A percentile compares a stretch with the other conserved stretches of the same genome.
Evolutionary conservation across 106 monocot species (phyloP).

Genomic region (Amphibolis antarctica): DNA sequence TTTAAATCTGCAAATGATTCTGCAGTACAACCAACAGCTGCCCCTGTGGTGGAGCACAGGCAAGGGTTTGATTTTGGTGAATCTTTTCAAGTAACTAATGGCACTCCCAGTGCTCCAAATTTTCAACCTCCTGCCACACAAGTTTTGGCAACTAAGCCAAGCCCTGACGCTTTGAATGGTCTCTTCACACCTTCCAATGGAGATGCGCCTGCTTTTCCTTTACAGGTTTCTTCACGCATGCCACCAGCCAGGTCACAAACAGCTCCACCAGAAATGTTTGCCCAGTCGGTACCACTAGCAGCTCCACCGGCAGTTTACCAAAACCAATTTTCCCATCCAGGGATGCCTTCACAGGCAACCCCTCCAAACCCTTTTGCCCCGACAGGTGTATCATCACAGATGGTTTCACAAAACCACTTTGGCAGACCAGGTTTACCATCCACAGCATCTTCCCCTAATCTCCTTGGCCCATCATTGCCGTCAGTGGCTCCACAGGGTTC

Average conservation of each 20-base stretch:
- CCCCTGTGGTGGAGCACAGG: constrained; percentile 14
- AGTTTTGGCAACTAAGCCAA: constrained; percentile 12
- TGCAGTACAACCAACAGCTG: constrained; percentile 7
- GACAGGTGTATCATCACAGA: constrained; percentile 11
- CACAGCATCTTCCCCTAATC: constrained; percentile 11
- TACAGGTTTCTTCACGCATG: constrained; percentile 15
- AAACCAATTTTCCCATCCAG: constrained; percentile 1
- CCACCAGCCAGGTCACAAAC: constrained; percentile 24
- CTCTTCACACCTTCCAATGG: constrained; percentile 9
- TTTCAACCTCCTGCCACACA: constrained; percentile 10
- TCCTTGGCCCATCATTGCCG: constrained; percentile 1
- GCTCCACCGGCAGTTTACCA: not conserved
- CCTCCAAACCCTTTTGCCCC: not conserved
- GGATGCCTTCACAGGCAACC: constrained; percentile 9
- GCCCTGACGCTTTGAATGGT: constrained; percentile 7
- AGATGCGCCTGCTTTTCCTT: constrained; percentile 2
- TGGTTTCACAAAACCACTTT: constrained; percentile 1
- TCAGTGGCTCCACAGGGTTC: constrained; percentile 4
- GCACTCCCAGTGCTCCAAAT: constrained; percentile 15
- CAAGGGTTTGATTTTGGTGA: constrained; percentile 50
- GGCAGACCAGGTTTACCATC: not conserved
- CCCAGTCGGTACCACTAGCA: not conserved
- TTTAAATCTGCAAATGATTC: constrained; percentile 5
- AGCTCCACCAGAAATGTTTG: constrained; percentile 6
- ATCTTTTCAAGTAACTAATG: constrained; percentile 34